A percentile compares a stretch with the other conserved stretches of the same genome.
These are phyloP conservation scores for Earliella scabrosa DNA, from an alignment of 1,284 basidiomycete species.

Conservation along the genomic window DNA sequence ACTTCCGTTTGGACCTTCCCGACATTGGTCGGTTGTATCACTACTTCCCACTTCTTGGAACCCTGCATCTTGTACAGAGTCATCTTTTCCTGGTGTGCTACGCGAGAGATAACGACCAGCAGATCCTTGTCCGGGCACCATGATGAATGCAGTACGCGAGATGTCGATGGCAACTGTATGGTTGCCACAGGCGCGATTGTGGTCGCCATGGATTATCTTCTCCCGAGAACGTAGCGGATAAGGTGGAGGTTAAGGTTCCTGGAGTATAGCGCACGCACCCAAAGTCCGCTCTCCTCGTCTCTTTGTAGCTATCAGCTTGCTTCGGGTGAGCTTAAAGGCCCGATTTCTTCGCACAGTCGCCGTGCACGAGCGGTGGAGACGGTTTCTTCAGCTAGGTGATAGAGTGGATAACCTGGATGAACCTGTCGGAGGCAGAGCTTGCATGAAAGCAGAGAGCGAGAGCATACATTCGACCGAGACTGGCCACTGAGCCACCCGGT, in stretches of 20 bases:
- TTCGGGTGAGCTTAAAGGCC: background rate
- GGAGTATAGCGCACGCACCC: background rate
- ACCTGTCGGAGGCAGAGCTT: background rate
- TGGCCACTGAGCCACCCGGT: conserved; percentile 13
- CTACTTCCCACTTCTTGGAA: conserved; percentile 79
- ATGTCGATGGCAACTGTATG: conserved; percentile 57
- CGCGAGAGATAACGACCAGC: conserved; percentile 64
- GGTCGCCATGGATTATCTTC: conserved; percentile 28
- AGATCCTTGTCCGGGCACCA: conserved; percentile 88
- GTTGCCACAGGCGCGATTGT: conserved; percentile 63
- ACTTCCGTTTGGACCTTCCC: conserved; percentile 51
- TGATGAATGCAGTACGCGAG: conserved; percentile 61
- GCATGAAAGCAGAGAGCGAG: conserved; percentile 12
- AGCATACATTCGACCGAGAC: conserved; percentile 14
- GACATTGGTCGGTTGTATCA: conserved; percentile 40
- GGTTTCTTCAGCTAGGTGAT: conserved; percentile 1
- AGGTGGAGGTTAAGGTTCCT: background rate
- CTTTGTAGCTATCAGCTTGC: background rate
- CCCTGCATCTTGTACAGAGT: conserved; percentile 83
- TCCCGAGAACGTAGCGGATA: background rate
- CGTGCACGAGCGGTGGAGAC: background rate
- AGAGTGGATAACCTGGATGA: background rate
- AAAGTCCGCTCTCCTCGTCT: background rate
- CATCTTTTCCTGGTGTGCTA: conserved; percentile 68
- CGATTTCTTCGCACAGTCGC: background rate